These are phyloP conservation scores for Kondoa subrosea DNA, from an alignment of 768 basidiomycete species.

Conservation along the genomic window DNA sequence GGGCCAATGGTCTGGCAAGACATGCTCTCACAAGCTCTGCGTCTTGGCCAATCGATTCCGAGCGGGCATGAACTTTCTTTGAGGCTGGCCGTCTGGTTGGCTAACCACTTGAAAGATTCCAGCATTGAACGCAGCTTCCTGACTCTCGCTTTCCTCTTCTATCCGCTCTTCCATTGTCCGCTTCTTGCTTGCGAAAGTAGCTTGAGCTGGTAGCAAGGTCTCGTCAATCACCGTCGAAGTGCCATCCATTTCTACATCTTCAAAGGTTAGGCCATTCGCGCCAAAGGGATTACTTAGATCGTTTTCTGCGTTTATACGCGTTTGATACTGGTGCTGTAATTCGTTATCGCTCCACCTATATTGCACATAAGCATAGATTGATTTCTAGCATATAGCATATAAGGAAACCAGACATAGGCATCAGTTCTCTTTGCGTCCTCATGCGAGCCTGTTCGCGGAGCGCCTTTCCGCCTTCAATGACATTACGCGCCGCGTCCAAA, in stretches of 20 bases:
- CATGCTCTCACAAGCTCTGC: conserved; percentile 5
- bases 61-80: background rate
- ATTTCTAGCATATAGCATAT: background rate
- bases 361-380: background rate
- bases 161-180: background rate
- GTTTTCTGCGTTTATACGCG: background rate
- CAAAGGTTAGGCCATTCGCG: background rate
- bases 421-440: background rate
- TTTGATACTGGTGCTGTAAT: background rate
- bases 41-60: background rate
- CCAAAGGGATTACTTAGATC: background rate
- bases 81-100: background rate
- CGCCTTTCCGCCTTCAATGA: background rate
- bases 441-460: background rate
- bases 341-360: background rate
- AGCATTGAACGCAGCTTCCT: background rate
- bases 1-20: background rate
- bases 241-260: background rate
- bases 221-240: background rate
- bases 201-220: background rate
- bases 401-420: background rate
- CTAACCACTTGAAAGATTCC: background rate
- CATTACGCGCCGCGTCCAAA: background rate
- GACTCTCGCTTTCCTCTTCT: background rate
- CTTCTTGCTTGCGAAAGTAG: background rate